These are phyloP conservation scores for Ciborinia camelliae DNA, from an alignment of 2,329 filamentous ascomycete genomes.

Conservation along the genomic window DNA sequence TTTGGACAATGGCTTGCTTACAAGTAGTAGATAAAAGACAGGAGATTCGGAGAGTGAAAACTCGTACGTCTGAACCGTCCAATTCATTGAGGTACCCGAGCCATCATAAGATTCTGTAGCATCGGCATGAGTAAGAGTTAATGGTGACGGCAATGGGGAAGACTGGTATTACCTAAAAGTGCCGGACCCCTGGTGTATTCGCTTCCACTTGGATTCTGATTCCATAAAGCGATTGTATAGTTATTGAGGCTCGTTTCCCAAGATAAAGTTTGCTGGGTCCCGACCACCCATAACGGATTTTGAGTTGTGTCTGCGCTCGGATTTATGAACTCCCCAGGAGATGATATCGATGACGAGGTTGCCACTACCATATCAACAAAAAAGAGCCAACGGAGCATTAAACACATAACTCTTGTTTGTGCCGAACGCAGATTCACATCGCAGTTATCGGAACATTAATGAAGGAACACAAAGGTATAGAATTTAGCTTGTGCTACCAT, in stretches of 20 bases:
- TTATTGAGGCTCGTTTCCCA: conserved; percentile 16
- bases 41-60: conserved; percentile 7
- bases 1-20: background rate
- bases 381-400: background rate
- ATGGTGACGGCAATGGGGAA: background rate
- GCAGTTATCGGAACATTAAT: background rate
- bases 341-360: background rate
- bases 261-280: conserved; percentile 11
- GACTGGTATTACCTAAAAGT: conserved; percentile 13
- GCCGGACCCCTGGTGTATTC: conserved; percentile 11
- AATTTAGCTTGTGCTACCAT: background rate
- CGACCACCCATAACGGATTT: conserved; percentile 11
- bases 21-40: conserved; percentile 18
- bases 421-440: background rate
- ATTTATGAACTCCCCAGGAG: conserved; percentile 4
- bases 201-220: background rate
- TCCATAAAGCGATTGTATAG: conserved; percentile 19
- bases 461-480: background rate
- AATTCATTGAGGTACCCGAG: conserved; percentile 6
- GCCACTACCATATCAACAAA: conserved; percentile 10
- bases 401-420: background rate
- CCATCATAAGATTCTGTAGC: conserved; percentile 14
- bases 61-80: conserved; percentile 17
- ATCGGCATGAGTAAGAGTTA: background rate
- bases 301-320: conserved; percentile 4